phyloP scores from a whole-genome alignment of 441 rosid species.

The Populus trichocarpa region DNA sequence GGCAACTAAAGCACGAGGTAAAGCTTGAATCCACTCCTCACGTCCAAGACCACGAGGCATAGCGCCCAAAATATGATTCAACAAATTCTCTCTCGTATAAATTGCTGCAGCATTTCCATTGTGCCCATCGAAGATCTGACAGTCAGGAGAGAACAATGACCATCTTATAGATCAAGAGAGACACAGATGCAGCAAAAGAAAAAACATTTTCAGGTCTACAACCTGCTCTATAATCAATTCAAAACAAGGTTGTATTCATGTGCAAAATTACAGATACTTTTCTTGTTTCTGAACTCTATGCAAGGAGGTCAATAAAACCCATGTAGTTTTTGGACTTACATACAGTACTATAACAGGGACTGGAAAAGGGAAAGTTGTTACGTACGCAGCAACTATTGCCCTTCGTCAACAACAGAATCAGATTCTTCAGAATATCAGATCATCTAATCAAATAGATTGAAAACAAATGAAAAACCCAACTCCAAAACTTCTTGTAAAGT shows the following conservation, averaged over 20 bases:
- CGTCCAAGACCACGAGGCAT: constrained; percentile 69
- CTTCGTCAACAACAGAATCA: not conserved
- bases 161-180: constrained; percentile 3
- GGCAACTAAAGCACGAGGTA: constrained; percentile 80
- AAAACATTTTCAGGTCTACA: not conserved
- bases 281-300: not conserved
- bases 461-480: not conserved
- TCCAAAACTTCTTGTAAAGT: not conserved
- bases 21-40: constrained; percentile 88
- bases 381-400: not conserved
- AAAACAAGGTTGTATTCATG: not conserved
- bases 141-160: constrained; percentile 18
- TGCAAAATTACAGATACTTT: not conserved
- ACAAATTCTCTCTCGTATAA: constrained; percentile 66
- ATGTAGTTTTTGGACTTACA: not conserved
- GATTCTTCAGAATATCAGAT: not conserved
- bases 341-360: not conserved
- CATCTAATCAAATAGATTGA: not conserved
- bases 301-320: not conserved
- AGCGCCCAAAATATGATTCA: constrained; percentile 65
- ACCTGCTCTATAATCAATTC: constrained; percentile 4
- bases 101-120: constrained; percentile 92
- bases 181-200: constrained; percentile 13
- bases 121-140: constrained; percentile 84
- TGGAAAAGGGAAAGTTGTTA: not conserved